phyloP scores from a whole-genome alignment of 495 filamentous ascomycete genomes.

The Cenococcum geophilum region DNA sequence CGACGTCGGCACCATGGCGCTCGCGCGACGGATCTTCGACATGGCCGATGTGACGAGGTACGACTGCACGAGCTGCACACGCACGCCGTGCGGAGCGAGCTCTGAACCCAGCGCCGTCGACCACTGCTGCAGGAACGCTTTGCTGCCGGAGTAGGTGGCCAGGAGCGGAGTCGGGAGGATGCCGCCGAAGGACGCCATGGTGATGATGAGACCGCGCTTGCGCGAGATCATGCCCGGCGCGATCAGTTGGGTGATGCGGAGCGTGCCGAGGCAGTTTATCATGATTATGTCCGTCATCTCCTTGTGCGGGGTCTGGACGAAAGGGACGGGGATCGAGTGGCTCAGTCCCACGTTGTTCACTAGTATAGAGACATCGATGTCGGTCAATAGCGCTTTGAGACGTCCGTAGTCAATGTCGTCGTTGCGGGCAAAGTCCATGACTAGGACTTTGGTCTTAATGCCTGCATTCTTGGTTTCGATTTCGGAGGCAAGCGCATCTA shows the following conservation, averaged over 20 bases:
- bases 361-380: constrained; percentile 77
- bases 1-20: constrained; percentile 69
- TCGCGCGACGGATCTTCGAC: constrained; percentile 83
- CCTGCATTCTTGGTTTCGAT: constrained; percentile 58
- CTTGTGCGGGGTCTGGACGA: constrained; percentile 65
- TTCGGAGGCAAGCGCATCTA: constrained; percentile 67
- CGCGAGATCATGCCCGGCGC: constrained; percentile 78
- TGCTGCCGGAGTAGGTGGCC: constrained; percentile 94
- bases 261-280: constrained; percentile 86
- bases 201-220: constrained; percentile 82
- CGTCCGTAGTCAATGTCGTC: constrained; percentile 67
- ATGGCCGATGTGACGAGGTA: constrained; percentile 93
- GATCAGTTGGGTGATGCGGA: constrained; percentile 77
- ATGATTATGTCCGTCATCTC: constrained; percentile 87
- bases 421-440: constrained; percentile 87
- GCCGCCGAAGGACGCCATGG: constrained; percentile 94
- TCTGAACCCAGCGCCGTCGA: constrained; percentile 79
- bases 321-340: constrained; percentile 87
- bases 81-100: constrained; percentile 68
- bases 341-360: constrained; percentile 97
- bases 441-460: constrained; percentile 64
- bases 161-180: constrained; percentile 85
- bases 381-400: constrained; percentile 58
- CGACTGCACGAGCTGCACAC: constrained; percentile 78
- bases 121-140: constrained; percentile 98